phyloP scores from a whole-genome alignment of 2,329 filamentous ascomycete species.

The Penicillium capsulatum region DNA sequence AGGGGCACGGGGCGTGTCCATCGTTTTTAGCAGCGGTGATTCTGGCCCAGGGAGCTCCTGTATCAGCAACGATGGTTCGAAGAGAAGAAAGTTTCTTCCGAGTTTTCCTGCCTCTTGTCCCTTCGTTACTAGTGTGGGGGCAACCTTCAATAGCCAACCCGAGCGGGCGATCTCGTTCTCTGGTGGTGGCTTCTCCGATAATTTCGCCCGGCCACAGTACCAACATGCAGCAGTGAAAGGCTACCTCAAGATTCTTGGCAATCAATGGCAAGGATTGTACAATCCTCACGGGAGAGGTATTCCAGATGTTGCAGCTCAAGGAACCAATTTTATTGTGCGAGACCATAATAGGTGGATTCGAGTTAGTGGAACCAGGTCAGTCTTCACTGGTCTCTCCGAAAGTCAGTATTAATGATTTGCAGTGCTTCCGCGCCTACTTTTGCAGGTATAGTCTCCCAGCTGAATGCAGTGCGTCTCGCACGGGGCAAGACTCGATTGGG shows the following conservation, averaged over 20 bases:
- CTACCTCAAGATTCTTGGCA: slow-evolving; percentile 44
- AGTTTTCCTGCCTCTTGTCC: slow-evolving; percentile 57
- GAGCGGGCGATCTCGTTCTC: slow-evolving; percentile 55
- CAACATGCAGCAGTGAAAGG: slow-evolving; percentile 43
- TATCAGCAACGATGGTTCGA: slow-evolving; percentile 53
- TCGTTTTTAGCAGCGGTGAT: slow-evolving; percentile 65
- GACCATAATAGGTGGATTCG: slow-evolving; percentile 34
- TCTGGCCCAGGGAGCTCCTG: slow-evolving; percentile 55
- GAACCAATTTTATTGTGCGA: slow-evolving; percentile 39
- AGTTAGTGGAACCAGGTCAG: slow-evolving; percentile 48
- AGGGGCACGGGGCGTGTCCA: slow-evolving; percentile 61
- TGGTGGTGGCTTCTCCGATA: slow-evolving; percentile 47
- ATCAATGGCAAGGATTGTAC: slow-evolving; percentile 45
- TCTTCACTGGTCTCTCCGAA: not conserved
- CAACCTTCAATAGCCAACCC: slow-evolving; percentile 51
- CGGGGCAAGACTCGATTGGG: slow-evolving; percentile 53
- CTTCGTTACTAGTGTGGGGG: slow-evolving; percentile 61
- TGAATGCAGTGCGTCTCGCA: slow-evolving; percentile 60
- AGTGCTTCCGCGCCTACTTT: slow-evolving; percentile 60
- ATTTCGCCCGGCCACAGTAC: slow-evolving; percentile 47
- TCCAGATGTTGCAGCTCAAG: slow-evolving; percentile 60
- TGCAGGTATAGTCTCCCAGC: slow-evolving; percentile 58
- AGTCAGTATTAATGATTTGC: slow-evolving; percentile 3
- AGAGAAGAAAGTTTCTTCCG: slow-evolving; percentile 50
- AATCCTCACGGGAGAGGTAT: slow-evolving; percentile 55